phyloP scores from a whole-genome alignment of 2,329 filamentous ascomycete species.

The Colletotrichum acutatum region DNA sequence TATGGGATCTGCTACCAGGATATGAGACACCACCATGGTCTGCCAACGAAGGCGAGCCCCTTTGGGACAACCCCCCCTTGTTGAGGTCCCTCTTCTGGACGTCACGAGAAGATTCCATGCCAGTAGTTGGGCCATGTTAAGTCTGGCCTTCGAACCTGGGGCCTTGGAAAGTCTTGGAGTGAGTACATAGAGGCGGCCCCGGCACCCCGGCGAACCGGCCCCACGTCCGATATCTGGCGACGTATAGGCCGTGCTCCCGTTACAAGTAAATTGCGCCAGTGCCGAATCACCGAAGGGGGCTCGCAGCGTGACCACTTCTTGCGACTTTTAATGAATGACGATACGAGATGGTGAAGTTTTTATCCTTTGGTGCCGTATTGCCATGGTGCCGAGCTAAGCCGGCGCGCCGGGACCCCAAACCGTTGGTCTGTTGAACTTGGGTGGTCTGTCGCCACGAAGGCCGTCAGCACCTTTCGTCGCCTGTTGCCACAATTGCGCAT shows the following conservation, averaged over 20 bases:
- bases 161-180: too few relatives aligned
- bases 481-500: neutral
- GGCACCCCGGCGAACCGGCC: neutral
- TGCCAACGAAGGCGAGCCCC: neutral
- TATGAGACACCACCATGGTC: neutral
- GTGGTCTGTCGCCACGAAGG: neutral
- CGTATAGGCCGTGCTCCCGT: constrained; percentile 26
- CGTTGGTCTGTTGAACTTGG: neutral
- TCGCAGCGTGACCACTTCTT: neutral
- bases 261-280: constrained; percentile 28
- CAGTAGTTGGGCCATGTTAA: neutral
- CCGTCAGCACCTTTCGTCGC: neutral
- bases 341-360: constrained; percentile 3
- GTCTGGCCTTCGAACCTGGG: neutral
- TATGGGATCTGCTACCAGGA: neutral
- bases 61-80: neutral
- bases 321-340: constrained; percentile 9
- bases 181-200: neutral
- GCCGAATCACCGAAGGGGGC: neutral
- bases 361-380: neutral
- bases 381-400: neutral
- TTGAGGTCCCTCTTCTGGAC: neutral
- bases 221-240: constrained; percentile 1
- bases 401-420: neutral
- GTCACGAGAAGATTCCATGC: neutral